These are phyloP conservation scores for Pichia sp. DNA, from an alignment of 1,139 yeast species.

Conservation along the genomic window DNA sequence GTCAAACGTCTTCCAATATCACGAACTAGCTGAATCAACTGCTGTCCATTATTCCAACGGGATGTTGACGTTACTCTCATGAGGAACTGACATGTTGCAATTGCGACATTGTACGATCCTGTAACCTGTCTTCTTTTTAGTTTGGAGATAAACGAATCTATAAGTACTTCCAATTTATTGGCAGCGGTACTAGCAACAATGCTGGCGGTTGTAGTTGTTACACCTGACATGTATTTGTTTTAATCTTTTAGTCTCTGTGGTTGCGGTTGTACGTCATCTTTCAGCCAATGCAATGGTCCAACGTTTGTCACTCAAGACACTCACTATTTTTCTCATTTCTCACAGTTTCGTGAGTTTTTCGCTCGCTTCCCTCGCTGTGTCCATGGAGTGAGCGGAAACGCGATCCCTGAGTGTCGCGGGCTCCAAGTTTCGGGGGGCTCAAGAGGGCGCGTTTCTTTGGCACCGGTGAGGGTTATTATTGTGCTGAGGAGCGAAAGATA, in stretches of 20 bases:
- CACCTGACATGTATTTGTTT: neutral
- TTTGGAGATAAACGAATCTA: slow-evolving; percentile 36
- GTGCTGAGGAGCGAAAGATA: no score
- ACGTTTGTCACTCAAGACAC: no score
- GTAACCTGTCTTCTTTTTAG: slow-evolving; percentile 67
- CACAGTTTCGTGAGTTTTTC: no score
- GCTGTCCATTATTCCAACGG: slow-evolving; percentile 74
- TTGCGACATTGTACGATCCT: slow-evolving; percentile 73
- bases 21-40: slow-evolving; percentile 64
- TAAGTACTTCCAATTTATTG: slow-evolving; percentile 28
- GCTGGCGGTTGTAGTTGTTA: slow-evolving; percentile 5
- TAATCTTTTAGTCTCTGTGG: neutral
- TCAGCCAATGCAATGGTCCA: no score
- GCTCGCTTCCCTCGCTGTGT: no score
- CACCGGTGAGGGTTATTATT: no score
- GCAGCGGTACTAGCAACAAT: slow-evolving; percentile 29
- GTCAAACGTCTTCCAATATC: slow-evolving; percentile 52
- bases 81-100: slow-evolving; percentile 78
- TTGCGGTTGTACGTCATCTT: no score
- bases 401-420: no score
- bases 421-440: no score
- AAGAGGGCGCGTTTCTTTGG: no score
- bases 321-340: no score
- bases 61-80: slow-evolving; percentile 87
- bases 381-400: no score